A percentile compares a stretch with the other conserved stretches of the same genome.
These are phyloP conservation scores for Achlya hypogyna DNA, from an alignment of 352 stramenopile genomes.

Conservation along the genomic window DNA sequence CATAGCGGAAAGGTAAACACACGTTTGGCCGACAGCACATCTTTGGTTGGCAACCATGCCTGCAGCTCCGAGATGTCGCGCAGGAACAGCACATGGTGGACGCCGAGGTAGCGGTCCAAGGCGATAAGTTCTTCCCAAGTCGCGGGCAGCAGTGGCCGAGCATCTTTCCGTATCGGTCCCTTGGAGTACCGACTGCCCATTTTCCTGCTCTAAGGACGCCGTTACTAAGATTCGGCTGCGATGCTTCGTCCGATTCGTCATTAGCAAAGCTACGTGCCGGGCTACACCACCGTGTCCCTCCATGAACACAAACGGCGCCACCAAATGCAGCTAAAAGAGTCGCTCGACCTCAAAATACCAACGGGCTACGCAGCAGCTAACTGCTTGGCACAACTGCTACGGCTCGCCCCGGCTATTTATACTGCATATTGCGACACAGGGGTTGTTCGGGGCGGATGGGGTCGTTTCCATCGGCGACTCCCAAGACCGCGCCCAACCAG, in stretches of 20 bases:
- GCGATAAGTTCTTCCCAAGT: neutral
- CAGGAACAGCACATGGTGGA: neutral
- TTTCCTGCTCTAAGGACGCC: no score
- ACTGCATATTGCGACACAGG: no score
- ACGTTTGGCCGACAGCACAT: neutral
- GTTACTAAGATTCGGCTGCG: no score
- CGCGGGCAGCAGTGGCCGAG: neutral
- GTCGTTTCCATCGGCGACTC: constrained; percentile 4
- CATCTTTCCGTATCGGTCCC: neutral
- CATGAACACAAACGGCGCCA: no score
- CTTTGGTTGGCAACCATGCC: neutral
- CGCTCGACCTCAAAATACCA: no score
- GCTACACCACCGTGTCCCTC: no score
- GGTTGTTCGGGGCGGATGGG: constrained; percentile 5
- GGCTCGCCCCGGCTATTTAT: no score
- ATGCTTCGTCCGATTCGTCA: no score
- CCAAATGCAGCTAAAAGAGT: no score
- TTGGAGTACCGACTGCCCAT: neutral
- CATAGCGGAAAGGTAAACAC: constrained; percentile 1
- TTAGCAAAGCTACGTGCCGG: no score
- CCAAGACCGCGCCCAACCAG: neutral
- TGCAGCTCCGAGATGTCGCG: neutral
- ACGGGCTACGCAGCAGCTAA: no score
- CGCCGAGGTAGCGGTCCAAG: neutral
- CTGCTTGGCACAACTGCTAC: no score